Base-by-base conservation (phyloP, 2,329 filamentous ascomycete genomes). In the Pyrenophora graminea region DNA sequence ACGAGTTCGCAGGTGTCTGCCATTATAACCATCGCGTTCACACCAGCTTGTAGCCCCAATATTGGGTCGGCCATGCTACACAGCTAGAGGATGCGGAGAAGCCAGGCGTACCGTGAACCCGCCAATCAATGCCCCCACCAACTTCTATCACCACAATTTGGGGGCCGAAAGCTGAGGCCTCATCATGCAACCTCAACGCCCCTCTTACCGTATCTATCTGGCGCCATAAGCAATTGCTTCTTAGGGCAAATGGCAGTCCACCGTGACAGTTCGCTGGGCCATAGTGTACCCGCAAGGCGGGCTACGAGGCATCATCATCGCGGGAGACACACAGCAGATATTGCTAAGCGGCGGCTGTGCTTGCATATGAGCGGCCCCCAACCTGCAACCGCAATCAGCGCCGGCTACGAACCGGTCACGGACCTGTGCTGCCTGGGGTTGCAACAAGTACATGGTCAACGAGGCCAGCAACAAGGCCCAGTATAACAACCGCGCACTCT, bases 1-100 rank as follows among this genome's bases (percentile, higher is more conserved):
- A 44, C 39, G 46, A 36, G 56, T 62, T 67, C 52, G 56, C 58
- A 59, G 52, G 37, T 37, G 45, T 36, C 25, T 9, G 30, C 52
- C 56, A 62, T 59, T 34, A 41, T 59, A 55, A 27, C 21, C 32
- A 45, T 40, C 39, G 46, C 33, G 51, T 59, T 60, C 48, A 39
- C 44, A n/a, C 37, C 43, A 25, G 15, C 49, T 53, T 62, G 66
- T 61, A 60, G 67, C 67, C 68, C 66, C 68, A 57, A 68, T 59
- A 48, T 56, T 48, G 61, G 48, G 48, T 43, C 54, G 49, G 23
- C 55, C 45, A 54, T 53, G 43, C 52, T 48, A 36, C 37, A 53
- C 42, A 51, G 31, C 45, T 48, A 27, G 36, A 21, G 18, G 38
- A 43, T 36, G 41, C 46, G 45, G 39, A 47, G 39, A 46, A 39